These are phyloP conservation scores for Diaporthe longicolla DNA, from an alignment of 2,329 filamentous ascomycete genomes.

Conservation along the genomic window DNA sequence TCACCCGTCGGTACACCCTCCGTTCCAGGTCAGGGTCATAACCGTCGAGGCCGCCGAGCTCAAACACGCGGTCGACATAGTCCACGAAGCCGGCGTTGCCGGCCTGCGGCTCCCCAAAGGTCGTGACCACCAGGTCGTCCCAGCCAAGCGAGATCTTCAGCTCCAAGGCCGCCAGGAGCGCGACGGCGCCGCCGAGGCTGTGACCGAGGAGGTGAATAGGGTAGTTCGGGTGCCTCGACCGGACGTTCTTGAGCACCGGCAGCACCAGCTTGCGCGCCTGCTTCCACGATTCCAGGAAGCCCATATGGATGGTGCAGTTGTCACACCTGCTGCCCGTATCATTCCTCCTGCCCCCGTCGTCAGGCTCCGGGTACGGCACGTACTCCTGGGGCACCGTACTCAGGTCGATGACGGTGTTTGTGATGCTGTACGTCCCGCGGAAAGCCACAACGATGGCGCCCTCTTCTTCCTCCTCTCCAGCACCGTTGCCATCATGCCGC, in stretches of 20 bases:
- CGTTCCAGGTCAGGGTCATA: conserved; percentile 50
- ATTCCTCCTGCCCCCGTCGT: conserved; percentile 51
- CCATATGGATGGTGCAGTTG: conserved; percentile 93
- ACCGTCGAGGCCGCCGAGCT: conserved; percentile 53
- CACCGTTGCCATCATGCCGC: conserved; percentile 70
- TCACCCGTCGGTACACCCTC: conserved; percentile 79
- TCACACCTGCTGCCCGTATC: conserved; percentile 68
- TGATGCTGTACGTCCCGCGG: conserved; percentile 92
- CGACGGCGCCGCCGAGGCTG: conserved; percentile 92
- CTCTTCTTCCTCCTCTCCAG: conserved; percentile 43
- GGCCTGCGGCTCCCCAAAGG: conserved; percentile 88
- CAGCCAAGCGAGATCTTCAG: conserved; percentile 80
- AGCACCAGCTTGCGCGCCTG: conserved; percentile 80
- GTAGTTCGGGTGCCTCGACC: conserved; percentile 74
- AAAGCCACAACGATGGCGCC: conserved; percentile 85
- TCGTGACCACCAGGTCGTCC: conserved; percentile 82
- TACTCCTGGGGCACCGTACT: conserved; percentile 92
- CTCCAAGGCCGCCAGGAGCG: conserved; percentile 88
- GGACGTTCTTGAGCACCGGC: conserved; percentile 72
- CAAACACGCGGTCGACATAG: conserved; percentile 69
- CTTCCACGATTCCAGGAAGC: conserved; percentile 89
- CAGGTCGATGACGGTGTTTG: conserved; percentile 91
- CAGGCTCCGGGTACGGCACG: conserved; percentile 81
- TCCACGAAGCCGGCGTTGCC: conserved; percentile 70
- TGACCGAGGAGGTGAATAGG: conserved; percentile 87